Evolutionary conservation across 2,329 filamentous ascomycete genomes (phyloP), one percentile per base, ranked within the genome.

Genomic region (Albophoma yamanashiensis): DNA sequence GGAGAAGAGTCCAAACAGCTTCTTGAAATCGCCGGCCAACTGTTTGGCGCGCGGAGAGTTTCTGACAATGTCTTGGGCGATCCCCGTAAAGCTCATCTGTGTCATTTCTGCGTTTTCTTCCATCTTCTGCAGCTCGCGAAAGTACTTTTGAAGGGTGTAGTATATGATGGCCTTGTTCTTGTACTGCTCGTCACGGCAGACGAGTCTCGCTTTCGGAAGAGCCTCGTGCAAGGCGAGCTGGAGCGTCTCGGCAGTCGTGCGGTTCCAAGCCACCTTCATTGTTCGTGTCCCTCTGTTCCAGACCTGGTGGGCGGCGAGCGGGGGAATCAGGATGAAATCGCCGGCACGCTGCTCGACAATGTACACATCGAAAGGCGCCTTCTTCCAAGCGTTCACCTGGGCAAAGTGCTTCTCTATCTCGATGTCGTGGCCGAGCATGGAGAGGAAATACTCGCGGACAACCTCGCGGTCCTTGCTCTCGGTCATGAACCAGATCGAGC

Each of bases 401-500:
- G 93, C 94, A 74, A 97, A 97, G 72, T 97, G 93, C 65, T 93
- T 91, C 70, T 99, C 94, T 22, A 97, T 91, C 69, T 97, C 93
- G 62, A 97, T 92, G 67, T 99, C 93, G 69, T 99, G 94, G 1
- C 94, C 94, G 6, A 99, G 81, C 73, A 91, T 89, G 1, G 92
- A 96, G 56, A 95, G 78, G 78, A 95, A 99, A 72, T 96, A 97
- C 69, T 97, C 93, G 0, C 92, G 88, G 2, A 97, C 92, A 4
- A 93, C 81, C 62, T 92, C 88, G 1, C 94, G 87, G 68, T 99
- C 94, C 67, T 94, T 95, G 42, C 87, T 92, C 71, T 97, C 92
- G 0, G 94, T 97, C 94, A 99, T 97, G 71, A 97, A 96, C 94
- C 94, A 99, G 43, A 99, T 84, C 0, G 94, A 97, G 59, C 90